Base-by-base conservation (phyloP, 805 yeast genomes). In the Myxozyma mucilagina region DNA sequence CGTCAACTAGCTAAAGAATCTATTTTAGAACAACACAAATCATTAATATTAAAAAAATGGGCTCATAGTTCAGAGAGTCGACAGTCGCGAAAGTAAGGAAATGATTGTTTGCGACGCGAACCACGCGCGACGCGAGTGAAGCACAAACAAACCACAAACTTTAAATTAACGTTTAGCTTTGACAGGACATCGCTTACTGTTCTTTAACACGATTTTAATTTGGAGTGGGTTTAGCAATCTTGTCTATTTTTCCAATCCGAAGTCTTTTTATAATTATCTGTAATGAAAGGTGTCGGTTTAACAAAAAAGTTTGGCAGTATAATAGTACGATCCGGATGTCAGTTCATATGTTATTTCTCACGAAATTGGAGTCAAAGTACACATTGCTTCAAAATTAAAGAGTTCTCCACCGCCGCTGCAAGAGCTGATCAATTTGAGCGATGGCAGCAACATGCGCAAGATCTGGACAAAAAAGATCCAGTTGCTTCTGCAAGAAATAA, bases 391-490 rank as follows among this genome's bases (percentile, higher is more conserved):
- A 16, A 18, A 8, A 49, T n/a, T 34, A 49, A 43, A 35, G 24
- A 14, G 16, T n/a, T 49, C 8, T 49, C 53, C 10, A 10, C 53
- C 13, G 38, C 53, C 35, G 24, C 53, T 7, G 43, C 14, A 6
- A 8, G 11, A 11, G 16, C 18, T 16, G 18, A 35, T 13, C 3
- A 18, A 16, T 36, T 49, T 13, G 57, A 38, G 8, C 36, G 35
- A 13, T 31, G 31, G 16, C 11, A 36, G 6, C 56, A 20, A 29
- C 53, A 48, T 13, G 69, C 69, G 14, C 43, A 14, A 29, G 20
- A n/a, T n/a, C 39, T 61, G 8, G 69, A 67, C 55, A 16, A 32
- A n/a, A 59, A 18, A 7, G 69, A 67, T 44, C 47, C 54, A 1
- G 16, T 64, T 13, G 51, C 62, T 7, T 34, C 38, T 4, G 56